Percentiles rank a stretch among this genome's conserved stretches.
Evolutionary conservation across 345 rosid genomes (phyloP).

Genomic region (Kernera saxatilis): DNA sequence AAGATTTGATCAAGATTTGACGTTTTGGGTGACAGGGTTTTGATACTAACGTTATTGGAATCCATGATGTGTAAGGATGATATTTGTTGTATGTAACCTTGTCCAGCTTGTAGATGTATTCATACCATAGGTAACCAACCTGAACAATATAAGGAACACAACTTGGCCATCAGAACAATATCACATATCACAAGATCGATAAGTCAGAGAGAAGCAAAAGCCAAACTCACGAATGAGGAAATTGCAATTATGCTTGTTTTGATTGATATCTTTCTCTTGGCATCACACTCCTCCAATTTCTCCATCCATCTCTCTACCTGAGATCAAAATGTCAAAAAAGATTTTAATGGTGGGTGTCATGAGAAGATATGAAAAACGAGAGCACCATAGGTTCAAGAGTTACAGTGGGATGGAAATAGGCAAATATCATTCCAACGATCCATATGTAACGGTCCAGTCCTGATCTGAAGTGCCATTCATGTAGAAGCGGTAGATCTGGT

Average conservation of each 20-base stretch:
- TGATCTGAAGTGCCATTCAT: constrained; percentile 99
- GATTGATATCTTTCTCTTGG: constrained; percentile 60
- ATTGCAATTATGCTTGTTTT: constrained; percentile 54
- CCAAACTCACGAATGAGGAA: constrained; percentile 56
- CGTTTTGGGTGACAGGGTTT: not conserved
- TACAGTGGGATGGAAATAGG: constrained; percentile 94
- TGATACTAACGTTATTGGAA: constrained; percentile 81
- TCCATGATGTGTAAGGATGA: constrained; percentile 99
- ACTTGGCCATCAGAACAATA: not conserved
- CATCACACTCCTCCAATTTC: constrained; percentile 88
- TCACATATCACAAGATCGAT: not conserved
- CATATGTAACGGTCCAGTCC: constrained; percentile 99
- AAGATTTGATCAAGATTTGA: not conserved
- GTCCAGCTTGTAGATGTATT: constrained; percentile 87
- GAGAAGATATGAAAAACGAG: not conserved
- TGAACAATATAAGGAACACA: constrained; percentile 22
- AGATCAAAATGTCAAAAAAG: constrained; percentile 16
- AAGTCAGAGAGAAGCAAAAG: constrained; percentile 15
- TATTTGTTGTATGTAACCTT: constrained; percentile 88
- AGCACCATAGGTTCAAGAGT: constrained; percentile 20
- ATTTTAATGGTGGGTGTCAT: not conserved
- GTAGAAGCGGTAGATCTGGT: constrained; percentile 70
- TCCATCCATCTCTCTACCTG: constrained; percentile 99
- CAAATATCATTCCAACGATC: constrained; percentile 96
- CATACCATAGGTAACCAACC: constrained; percentile 96